These are phyloP conservation scores for Candida orba DNA, from an alignment of 805 yeast species.

Conservation along the genomic window DNA sequence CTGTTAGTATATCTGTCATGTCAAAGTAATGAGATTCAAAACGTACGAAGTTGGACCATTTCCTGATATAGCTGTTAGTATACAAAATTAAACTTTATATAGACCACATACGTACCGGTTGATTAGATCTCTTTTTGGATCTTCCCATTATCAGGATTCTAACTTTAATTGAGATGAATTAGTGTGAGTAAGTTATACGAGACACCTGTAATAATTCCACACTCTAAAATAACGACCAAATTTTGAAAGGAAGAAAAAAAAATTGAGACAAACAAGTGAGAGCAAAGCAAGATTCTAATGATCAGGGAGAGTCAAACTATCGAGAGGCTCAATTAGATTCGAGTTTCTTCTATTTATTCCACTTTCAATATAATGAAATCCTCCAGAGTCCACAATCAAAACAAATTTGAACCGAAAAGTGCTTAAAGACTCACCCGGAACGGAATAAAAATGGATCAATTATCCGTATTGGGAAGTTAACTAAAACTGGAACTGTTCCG, in stretches of 20 bases:
- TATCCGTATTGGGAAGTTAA: too few species aligned
- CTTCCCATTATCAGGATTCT: constrained; percentile 10
- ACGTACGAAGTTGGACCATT: constrained; percentile 31
- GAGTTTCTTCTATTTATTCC: too few species aligned
- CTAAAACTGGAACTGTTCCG: not conserved
- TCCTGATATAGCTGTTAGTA: constrained; percentile 22
- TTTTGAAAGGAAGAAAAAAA: not conserved
- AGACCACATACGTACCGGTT: constrained; percentile 12
- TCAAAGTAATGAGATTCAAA: not conserved
- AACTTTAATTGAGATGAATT: not conserved
- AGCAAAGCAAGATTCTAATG: too few species aligned
- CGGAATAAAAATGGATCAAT: too few species aligned
- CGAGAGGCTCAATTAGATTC: too few species aligned
- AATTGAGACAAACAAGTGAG: too few species aligned
- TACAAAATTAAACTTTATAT: not conserved
- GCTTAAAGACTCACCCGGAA: too few species aligned
- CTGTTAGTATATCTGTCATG: constrained; percentile 5
- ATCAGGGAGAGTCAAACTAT: too few species aligned
- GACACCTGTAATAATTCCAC: not conserved
- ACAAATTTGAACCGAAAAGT: too few species aligned
- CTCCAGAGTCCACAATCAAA: too few species aligned
- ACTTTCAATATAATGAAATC: too few species aligned
- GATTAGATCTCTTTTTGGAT: constrained; percentile 12
- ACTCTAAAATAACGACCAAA: not conserved
- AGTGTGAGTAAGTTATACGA: not conserved